A percentile compares a stretch with the other conserved stretches of the same genome.
phyloP scores from a whole-genome alignment of 176 grass and related monocot species.

The Hordeum marinum region DNA sequence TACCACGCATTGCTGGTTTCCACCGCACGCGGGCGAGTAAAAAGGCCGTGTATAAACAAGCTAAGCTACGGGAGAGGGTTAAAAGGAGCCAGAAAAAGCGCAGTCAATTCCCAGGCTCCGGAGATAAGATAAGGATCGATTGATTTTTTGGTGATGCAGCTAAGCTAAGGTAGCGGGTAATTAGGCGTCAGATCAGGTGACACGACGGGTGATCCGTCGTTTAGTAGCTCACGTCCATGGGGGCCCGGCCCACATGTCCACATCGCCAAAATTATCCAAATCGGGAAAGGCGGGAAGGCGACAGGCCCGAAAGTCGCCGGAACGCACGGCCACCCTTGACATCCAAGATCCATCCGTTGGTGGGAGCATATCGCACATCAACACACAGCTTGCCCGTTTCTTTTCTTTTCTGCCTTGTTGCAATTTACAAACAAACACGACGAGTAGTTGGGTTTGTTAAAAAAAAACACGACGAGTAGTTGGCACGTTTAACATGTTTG shows the following conservation, averaged over 20 bases:
- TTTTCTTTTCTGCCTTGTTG: too few species aligned
- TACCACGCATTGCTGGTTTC: not conserved
- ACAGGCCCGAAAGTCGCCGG: constrained; percentile 15
- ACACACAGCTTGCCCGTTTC: too few species aligned
- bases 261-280: constrained; percentile 25
- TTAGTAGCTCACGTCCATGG: not conserved
- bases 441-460: too few species aligned
- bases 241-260: not conserved
- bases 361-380: too few species aligned
- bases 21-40: not conserved
- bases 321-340: not conserved
- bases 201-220: not conserved
- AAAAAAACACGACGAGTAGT: too few species aligned
- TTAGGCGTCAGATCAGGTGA: not conserved
- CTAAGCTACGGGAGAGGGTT: not conserved
- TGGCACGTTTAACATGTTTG: too few species aligned
- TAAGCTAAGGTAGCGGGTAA: not conserved
- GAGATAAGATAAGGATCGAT: constrained; percentile 38
- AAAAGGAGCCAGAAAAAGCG: not conserved
- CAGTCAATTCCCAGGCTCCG: constrained; percentile 18
- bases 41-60: not conserved
- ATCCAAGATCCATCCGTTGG: too few species aligned
- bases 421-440: too few species aligned
- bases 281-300: constrained; percentile 6
- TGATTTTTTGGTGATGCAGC: not conserved